phyloP scores from a whole-genome alignment of 2,329 filamentous ascomycete species.

The Westerdykella sp. region DNA sequence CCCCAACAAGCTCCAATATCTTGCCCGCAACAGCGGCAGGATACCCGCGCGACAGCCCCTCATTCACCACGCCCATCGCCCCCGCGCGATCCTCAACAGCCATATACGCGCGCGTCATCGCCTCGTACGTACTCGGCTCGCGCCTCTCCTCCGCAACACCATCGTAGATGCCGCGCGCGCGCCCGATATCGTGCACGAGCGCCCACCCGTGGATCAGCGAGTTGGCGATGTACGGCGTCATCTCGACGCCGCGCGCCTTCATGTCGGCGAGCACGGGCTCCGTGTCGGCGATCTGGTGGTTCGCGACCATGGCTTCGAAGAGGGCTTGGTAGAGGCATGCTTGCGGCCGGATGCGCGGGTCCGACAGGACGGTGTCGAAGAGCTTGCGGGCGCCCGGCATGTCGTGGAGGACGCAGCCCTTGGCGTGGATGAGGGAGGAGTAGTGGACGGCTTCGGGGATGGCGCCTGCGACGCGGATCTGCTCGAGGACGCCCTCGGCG shows the following conservation, averaged over 20 bases:
- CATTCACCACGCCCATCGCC: constrained; percentile 73
- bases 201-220: constrained; percentile 97
- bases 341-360: constrained; percentile 62
- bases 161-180: constrained; percentile 73
- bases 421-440: constrained; percentile 89
- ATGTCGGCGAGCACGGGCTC: constrained; percentile 70
- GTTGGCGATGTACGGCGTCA: constrained; percentile 98
- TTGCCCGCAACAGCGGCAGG: constrained; percentile 88
- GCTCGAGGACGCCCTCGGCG: constrained; percentile 74
- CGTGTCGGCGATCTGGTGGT: constrained; percentile 69
- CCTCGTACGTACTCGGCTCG: constrained; percentile 97
- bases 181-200: constrained; percentile 69
- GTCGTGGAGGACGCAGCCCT: constrained; percentile 89
- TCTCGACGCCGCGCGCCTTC: constrained; percentile 64
- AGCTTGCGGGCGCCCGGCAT: constrained; percentile 73
- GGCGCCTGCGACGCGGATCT: constrained; percentile 68
- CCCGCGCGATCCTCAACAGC: constrained; percentile 71
- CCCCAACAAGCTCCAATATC: constrained; percentile 74
- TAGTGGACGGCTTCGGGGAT: constrained; percentile 90
- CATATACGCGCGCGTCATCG: constrained; percentile 92
- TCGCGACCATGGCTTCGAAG: constrained; percentile 96
- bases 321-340: constrained; percentile 91
- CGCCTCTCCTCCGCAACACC: constrained; percentile 70
- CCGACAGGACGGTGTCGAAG: constrained; percentile 73
- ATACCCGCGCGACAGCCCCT: constrained; percentile 88